These are phyloP conservation scores for Wickerhamomyces kurtzmanii DNA, from an alignment of 805 yeast genomes.

Conservation along the genomic window DNA sequence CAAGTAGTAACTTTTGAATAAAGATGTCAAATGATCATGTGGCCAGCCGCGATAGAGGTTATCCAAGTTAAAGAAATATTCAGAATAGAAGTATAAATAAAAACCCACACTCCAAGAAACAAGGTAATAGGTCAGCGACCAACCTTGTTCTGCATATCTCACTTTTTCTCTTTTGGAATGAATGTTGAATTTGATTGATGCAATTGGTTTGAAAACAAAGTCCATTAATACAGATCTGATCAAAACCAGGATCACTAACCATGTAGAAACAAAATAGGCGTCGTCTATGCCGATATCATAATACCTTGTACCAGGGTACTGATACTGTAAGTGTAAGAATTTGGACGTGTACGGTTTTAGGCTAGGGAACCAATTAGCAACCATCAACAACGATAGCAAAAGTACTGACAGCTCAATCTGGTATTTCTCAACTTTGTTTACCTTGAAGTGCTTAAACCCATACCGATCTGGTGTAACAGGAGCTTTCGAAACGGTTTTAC, in stretches of 20 bases:
- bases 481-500: too few species aligned
- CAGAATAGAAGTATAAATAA: constrained; percentile 43
- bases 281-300: constrained; percentile 55
- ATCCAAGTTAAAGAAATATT: constrained; percentile 49
- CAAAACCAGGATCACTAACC: constrained; percentile 47
- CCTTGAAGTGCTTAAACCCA: constrained; percentile 1
- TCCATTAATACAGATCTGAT: constrained; percentile 54
- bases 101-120: constrained; percentile 47
- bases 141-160: constrained; percentile 82
- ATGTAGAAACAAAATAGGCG: constrained; percentile 37
- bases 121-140: constrained; percentile 58
- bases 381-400: constrained; percentile 11
- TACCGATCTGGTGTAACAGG: too few species aligned
- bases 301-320: constrained; percentile 11
- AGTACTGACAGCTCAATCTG: constrained; percentile 19
- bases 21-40: constrained; percentile 41
- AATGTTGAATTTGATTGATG: constrained; percentile 30
- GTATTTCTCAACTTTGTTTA: constrained; percentile 14
- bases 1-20: constrained; percentile 62
- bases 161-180: constrained; percentile 38
- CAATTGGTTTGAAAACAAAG: constrained; percentile 47
- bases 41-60: constrained; percentile 68
- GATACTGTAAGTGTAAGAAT: constrained; percentile 32
- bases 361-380: constrained; percentile 16
- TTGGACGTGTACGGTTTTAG: constrained; percentile 21